A percentile compares a stretch with the other conserved stretches of the same genome.
phyloP scores from a whole-genome alignment of 1,139 yeast species.

The Geotrichum australiense region DNA sequence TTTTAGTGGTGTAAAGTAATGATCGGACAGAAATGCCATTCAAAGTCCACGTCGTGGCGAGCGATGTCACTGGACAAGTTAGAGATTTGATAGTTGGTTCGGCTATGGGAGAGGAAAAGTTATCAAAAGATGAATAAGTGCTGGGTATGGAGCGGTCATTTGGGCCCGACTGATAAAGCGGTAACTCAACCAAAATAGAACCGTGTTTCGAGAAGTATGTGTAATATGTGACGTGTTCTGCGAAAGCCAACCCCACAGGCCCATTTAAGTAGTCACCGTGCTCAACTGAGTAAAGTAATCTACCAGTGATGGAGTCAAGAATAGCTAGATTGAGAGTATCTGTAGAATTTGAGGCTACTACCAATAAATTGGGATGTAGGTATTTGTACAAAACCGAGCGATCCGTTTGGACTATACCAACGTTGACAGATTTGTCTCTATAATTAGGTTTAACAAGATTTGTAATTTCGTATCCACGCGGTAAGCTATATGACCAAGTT shows the following conservation, averaged over 20 bases:
- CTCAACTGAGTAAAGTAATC: slow-evolving; percentile 45
- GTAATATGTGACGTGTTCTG: slow-evolving; percentile 81
- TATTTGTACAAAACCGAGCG: slow-evolving; percentile 79
- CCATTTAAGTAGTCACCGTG: slow-evolving; percentile 36
- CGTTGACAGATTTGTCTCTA: slow-evolving; percentile 47
- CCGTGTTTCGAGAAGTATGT: slow-evolving; percentile 52
- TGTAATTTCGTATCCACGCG: slow-evolving; percentile 34
- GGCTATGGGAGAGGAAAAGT: slow-evolving; percentile 44
- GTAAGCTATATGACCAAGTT: slow-evolving; percentile 27
- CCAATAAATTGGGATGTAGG: slow-evolving; percentile 60
- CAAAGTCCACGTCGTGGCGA: slow-evolving; percentile 57
- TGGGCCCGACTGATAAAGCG: slow-evolving; percentile 58
- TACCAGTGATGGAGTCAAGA: slow-evolving; percentile 66
- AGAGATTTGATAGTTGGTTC: slow-evolving; percentile 1
- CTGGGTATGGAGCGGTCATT: slow-evolving; percentile 36
- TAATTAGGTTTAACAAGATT: slow-evolving; percentile 40
- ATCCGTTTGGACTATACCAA: slow-evolving; percentile 65
- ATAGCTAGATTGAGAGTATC: slow-evolving; percentile 40
- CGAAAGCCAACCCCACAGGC: slow-evolving; percentile 51
- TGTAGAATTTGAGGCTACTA: slow-evolving; percentile 38
- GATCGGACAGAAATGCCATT: slow-evolving; percentile 73
- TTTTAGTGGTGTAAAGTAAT: slow-evolving; percentile 50
- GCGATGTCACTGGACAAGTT: slow-evolving; percentile 41
- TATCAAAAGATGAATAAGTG: slow-evolving; percentile 36
- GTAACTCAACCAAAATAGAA: slow-evolving; percentile 49